Evolutionary conservation across 2,329 filamentous ascomycete species (phyloP).

Genomic region (Fonsecaea monophora): DNA sequence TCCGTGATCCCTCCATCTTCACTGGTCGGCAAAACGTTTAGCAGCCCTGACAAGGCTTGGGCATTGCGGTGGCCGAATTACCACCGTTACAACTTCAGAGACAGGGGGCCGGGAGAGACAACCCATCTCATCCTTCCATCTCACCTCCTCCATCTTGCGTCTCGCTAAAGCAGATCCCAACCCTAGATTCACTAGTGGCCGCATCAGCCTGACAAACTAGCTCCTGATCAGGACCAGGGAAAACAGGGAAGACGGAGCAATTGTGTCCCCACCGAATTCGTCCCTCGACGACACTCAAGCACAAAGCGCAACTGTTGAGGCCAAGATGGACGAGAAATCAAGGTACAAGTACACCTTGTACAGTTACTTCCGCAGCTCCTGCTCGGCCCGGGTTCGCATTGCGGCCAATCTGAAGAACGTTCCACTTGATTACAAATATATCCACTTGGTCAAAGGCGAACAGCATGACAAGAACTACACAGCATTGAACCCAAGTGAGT

Average conservation of each 20-base stretch:
- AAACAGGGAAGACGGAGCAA: neutral
- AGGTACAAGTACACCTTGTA: constrained; percentile 53
- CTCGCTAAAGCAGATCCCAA: neutral
- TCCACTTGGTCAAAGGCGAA: constrained; percentile 64
- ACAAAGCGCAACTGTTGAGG: neutral
- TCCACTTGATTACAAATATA: constrained; percentile 53
- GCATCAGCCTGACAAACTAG: neutral
- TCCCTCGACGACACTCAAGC: neutral
- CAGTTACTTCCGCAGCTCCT: constrained; percentile 69
- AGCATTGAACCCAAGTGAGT: constrained; percentile 60
- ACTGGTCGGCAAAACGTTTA: constrained; percentile 20
- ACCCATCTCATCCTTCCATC: constrained; percentile 4
- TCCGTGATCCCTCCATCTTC: neutral
- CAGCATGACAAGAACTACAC: constrained; percentile 56
- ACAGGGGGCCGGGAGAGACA: neutral
- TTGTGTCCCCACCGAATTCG: neutral
- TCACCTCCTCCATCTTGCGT: neutral
- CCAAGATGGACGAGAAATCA: constrained; percentile 9
- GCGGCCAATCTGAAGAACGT: constrained; percentile 64
- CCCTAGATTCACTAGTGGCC: constrained; percentile 1
- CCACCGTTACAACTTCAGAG: neutral
- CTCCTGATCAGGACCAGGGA: neutral
- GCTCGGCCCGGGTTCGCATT: constrained; percentile 67
- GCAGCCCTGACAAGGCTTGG: constrained; percentile 15
- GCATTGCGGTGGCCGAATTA: constrained; percentile 6